These are phyloP conservation scores for Tetrahymena thermophila DNA, from an alignment of 73 alveolate species.

Conservation along the genomic window DNA sequence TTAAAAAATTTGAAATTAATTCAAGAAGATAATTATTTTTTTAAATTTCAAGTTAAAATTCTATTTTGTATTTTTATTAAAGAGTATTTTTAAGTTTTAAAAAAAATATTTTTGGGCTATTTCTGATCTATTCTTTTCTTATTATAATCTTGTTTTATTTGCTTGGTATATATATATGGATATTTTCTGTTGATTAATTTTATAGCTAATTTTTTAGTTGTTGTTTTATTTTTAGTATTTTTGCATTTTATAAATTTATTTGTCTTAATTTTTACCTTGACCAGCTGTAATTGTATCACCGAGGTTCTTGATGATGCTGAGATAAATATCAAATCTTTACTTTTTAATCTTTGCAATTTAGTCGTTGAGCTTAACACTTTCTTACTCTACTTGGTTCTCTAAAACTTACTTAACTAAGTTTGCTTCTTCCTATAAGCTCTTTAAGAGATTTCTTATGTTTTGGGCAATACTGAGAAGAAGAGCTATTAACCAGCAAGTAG, in stretches of 20 bases:
- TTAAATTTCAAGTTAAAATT: not conserved
- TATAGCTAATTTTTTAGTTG: too few relatives aligned
- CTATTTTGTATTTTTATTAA: not conserved
- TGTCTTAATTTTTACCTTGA: not conserved
- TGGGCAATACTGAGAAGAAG: constrained; percentile 2
- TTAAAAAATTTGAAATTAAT: not conserved
- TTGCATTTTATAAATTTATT: too few relatives aligned
- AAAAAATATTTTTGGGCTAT: not conserved
- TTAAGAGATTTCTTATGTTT: not conserved
- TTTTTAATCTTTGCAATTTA: not conserved
- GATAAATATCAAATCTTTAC: not conserved
- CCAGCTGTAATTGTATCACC: constrained; percentile 1
- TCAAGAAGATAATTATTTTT: not conserved
- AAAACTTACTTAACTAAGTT: not conserved
- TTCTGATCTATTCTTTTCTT: too few relatives aligned
- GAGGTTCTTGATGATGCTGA: not conserved
- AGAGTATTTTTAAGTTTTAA: too few relatives aligned
- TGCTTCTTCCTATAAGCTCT: not conserved
- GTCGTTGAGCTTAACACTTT: not conserved
- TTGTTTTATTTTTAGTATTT: too few relatives aligned
- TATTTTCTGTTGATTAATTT: too few relatives aligned
- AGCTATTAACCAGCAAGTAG: constrained; percentile 59
- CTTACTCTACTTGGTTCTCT: not conserved
- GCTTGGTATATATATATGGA: too few relatives aligned
- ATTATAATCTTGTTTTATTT: too few relatives aligned